Conservation (phyloP, 768 basidiomycete species). For the Lactarius trivialis region DNA sequence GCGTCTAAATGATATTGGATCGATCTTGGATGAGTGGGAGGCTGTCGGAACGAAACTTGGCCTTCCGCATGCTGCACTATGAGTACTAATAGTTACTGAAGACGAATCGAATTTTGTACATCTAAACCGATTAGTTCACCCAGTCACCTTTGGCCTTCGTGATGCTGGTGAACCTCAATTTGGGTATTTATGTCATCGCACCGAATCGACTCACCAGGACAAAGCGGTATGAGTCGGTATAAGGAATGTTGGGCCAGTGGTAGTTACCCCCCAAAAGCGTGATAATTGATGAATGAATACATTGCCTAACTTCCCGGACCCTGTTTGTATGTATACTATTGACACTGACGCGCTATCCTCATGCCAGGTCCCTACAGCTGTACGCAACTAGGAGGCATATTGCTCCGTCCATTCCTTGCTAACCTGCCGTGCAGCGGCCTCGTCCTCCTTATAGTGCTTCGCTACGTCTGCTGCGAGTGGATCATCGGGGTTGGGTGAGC, state of each 20-base stretch:
- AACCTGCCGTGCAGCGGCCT: conserved; percentile 86
- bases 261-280: background rate
- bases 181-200: background rate
- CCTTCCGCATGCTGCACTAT: background rate
- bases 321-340: conserved; percentile 10
- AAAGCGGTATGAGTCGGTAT: background rate
- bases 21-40: background rate
- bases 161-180: background rate
- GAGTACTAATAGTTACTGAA: background rate
- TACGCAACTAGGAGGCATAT: conserved; percentile 49
- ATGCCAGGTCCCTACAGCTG: background rate
- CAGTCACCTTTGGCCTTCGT: background rate
- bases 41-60: background rate
- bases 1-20: background rate
- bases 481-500: conserved; percentile 95
- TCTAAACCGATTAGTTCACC: background rate
- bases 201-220: background rate
- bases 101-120: background rate
- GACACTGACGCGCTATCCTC: background rate
- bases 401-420: conserved; percentile 94
- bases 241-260: background rate
- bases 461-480: conserved; percentile 93
- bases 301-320: conserved; percentile 9
- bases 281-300: conserved; percentile 15
- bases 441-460: conserved; percentile 98